phyloP scores from a whole-genome alignment of 129 eudicot species.

The Calendula officinalis region DNA sequence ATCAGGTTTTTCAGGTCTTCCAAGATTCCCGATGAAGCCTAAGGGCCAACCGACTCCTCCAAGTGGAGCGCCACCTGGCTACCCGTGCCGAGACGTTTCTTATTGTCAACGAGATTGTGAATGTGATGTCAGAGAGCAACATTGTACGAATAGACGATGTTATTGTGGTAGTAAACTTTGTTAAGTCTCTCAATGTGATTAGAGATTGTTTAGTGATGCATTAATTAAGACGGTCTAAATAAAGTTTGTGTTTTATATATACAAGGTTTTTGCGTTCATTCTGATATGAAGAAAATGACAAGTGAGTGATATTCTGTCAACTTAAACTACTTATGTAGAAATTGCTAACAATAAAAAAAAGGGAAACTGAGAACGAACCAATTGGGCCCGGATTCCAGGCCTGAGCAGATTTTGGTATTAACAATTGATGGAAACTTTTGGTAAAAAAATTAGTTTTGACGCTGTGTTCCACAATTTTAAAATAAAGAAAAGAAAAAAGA shows the following conservation, averaged over 20 bases:
- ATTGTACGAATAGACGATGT: slow-evolving; percentile 6
- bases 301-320: too few species aligned
- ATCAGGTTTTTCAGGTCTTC: background rate
- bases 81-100: background rate
- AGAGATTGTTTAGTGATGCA: background rate
- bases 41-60: slow-evolving; percentile 21
- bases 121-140: background rate
- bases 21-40: slow-evolving; percentile 9
- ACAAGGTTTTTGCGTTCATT: too few species aligned
- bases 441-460: too few species aligned
- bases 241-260: background rate
- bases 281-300: too few species aligned
- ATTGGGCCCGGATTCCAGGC: too few species aligned
- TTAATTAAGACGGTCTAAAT: slow-evolving; percentile 9
- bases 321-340: too few species aligned
- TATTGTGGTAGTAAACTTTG: slow-evolving; percentile 14
- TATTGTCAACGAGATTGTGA: background rate
- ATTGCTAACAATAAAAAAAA: too few species aligned
- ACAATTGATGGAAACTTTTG: too few species aligned
- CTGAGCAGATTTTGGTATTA: too few species aligned
- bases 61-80: slow-evolving; percentile 19
- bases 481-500: too few species aligned
- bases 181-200: slow-evolving; percentile 4
- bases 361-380: too few species aligned
- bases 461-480: too few species aligned